phyloP scores from a whole-genome alignment of 257 asterid genomes.

The Salvia splendens region DNA sequence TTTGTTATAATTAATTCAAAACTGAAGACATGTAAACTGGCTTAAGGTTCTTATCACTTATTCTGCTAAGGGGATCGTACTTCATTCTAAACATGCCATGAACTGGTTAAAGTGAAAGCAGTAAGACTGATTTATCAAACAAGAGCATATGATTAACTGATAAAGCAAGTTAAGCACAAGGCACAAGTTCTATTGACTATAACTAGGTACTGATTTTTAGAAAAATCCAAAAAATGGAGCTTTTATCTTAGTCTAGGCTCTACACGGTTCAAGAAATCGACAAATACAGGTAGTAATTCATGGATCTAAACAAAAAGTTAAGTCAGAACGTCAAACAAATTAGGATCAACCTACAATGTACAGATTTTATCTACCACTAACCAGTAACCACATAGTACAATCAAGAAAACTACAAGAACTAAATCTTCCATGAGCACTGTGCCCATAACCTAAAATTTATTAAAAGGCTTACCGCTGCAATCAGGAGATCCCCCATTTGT shows the following conservation, averaged over 20 bases:
- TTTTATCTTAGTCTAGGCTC: conserved; percentile 2
- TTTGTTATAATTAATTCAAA: conserved; percentile 2
- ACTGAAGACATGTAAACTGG: conserved; percentile 10
- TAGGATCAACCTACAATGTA: conserved; percentile 20
- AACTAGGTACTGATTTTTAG: not conserved
- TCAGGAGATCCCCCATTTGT: conserved; percentile 82
- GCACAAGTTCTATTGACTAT: not conserved
- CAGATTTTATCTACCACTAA: conserved; percentile 19
- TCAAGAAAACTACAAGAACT: conserved; percentile 2
- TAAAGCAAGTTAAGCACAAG: conserved; percentile 15
- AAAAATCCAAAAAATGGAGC: not conserved
- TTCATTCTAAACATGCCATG: not conserved
- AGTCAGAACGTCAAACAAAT: conserved; percentile 13
- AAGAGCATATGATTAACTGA: conserved; percentile 12
- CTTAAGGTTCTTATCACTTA: conserved; percentile 6
- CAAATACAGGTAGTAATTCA: conserved; percentile 10
- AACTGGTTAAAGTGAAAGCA: not conserved
- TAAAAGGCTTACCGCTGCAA: conserved; percentile 62
- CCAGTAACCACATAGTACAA: conserved; percentile 23
- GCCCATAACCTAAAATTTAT: conserved; percentile 11
- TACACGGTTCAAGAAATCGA: conserved; percentile 4
- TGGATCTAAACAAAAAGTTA: not conserved
- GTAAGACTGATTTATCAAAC: conserved; percentile 1
- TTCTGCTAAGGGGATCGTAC: conserved; percentile 13
- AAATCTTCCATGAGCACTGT: conserved; percentile 17